A percentile compares a stretch with the other conserved stretches of the same genome.
phyloP scores from a whole-genome alignment of 2,329 filamentous ascomycete species.

The Scleromitrula shiraiana region DNA sequence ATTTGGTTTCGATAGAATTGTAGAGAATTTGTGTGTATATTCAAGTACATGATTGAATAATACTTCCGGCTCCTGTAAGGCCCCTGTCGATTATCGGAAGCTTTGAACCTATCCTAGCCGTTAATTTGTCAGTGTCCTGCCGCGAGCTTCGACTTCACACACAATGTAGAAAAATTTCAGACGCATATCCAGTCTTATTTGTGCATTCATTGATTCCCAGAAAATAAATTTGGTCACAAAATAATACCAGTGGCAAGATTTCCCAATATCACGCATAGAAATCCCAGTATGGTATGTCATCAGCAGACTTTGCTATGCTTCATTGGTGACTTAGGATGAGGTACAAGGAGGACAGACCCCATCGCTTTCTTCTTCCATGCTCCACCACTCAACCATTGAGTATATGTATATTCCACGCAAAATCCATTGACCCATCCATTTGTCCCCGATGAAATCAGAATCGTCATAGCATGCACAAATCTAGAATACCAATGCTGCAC shows the following conservation, averaged over 20 bases:
- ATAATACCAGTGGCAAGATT: too few relatives aligned
- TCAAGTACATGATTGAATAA: too few relatives aligned
- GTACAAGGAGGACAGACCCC: constrained; percentile 21
- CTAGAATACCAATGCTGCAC: constrained; percentile 99
- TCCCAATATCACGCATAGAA: constrained; percentile 3
- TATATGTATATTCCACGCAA: constrained; percentile 19
- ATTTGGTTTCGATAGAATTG: not conserved
- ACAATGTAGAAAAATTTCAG: too few relatives aligned
- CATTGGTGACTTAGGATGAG: constrained; percentile 24
- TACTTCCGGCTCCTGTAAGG: too few relatives aligned
- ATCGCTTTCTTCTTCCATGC: constrained; percentile 17
- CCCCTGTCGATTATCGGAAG: too few relatives aligned
- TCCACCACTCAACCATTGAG: constrained; percentile 21
- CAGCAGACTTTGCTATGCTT: constrained; percentile 28
- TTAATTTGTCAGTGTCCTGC: too few relatives aligned
- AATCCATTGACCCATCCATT: constrained; percentile 19
- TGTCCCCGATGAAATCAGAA: constrained; percentile 21
- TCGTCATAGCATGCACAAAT: constrained; percentile 32
- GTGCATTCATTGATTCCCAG: too few relatives aligned
- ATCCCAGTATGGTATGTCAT: constrained; percentile 12
- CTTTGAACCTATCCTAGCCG: too few relatives aligned
- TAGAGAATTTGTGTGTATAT: not conserved
- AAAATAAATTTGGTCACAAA: too few relatives aligned
- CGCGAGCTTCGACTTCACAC: too few relatives aligned
- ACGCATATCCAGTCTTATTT: too few relatives aligned